phyloP scores from a whole-genome alignment of 129 eudicot genomes.

The Chrysanthemum makinoi region DNA sequence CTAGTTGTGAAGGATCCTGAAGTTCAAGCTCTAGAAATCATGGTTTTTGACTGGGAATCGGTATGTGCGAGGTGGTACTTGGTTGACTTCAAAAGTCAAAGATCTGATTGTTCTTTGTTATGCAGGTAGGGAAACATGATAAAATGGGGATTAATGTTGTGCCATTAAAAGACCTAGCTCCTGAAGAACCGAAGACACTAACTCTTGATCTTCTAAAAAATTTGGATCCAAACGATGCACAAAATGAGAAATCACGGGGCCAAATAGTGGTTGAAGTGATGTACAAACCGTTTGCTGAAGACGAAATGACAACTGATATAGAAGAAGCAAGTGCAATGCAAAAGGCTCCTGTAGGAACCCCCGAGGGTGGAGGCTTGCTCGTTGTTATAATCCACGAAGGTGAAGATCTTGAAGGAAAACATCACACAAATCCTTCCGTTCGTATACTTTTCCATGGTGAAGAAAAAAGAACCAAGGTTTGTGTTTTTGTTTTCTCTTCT shows the following conservation, averaged over 20 bases:
- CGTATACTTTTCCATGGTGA: slow-evolving; percentile 74
- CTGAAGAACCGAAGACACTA: slow-evolving; percentile 65
- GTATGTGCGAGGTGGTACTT: slow-evolving; percentile 28
- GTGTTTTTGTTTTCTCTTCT: slow-evolving; percentile 23
- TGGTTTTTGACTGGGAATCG: slow-evolving; percentile 82
- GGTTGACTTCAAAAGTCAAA: slow-evolving; percentile 11
- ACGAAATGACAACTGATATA: slow-evolving; percentile 38
- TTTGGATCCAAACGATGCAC: slow-evolving; percentile 64
- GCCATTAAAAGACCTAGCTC: slow-evolving; percentile 59
- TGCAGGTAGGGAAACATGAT: slow-evolving; percentile 70
- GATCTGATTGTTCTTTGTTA: slow-evolving; percentile 2
- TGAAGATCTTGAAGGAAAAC: slow-evolving; percentile 87
- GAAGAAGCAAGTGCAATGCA: slow-evolving; percentile 49
- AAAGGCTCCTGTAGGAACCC: slow-evolving; percentile 87
- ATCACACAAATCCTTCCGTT: slow-evolving; percentile 83
- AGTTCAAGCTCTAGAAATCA: slow-evolving; percentile 56
- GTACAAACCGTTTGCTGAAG: slow-evolving; percentile 70
- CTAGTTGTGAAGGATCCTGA: slow-evolving; percentile 76
- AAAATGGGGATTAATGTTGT: slow-evolving; percentile 77
- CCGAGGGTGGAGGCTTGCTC: slow-evolving; percentile 84
- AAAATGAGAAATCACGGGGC: slow-evolving; percentile 74
- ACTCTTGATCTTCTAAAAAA: slow-evolving; percentile 66
- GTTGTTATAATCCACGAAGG: slow-evolving; percentile 82
- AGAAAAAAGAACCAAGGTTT: slow-evolving; percentile 75
- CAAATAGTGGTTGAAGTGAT: slow-evolving; percentile 57